These are phyloP conservation scores for Borealophlyctis nickersoniae DNA, from an alignment of 192 early-diverging fungal species.

Conservation along the genomic window DNA sequence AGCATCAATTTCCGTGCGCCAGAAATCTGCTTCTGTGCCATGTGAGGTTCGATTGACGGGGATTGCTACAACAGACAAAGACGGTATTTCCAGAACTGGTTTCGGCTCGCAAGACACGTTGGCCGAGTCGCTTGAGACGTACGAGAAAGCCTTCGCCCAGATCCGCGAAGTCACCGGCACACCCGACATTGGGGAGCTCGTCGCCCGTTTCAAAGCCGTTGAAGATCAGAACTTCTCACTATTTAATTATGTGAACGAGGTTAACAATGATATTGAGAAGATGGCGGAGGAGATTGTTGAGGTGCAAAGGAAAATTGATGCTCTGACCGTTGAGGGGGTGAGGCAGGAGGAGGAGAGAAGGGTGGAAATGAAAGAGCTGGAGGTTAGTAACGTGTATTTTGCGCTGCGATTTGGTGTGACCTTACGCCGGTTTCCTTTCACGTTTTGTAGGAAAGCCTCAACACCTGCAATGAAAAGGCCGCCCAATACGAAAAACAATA, in stretches of 20 bases:
- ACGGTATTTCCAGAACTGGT: conserved; percentile 14
- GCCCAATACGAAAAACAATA: conserved; percentile 40
- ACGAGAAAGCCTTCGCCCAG: conserved; percentile 49
- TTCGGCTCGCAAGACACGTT: conserved; percentile 48
- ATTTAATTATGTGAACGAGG: conserved; percentile 67
- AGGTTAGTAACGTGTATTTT: conserved; percentile 27
- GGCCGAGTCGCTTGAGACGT: conserved; percentile 44
- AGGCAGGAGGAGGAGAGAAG: conserved; percentile 44
- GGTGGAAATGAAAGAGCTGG: conserved; percentile 34
- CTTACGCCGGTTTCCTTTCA: neutral
- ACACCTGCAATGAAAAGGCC: conserved; percentile 29
- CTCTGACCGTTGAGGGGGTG: conserved; percentile 37
- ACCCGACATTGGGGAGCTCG: conserved; percentile 50
- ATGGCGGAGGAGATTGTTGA: conserved; percentile 54
- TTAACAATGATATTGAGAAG: conserved; percentile 61
- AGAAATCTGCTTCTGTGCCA: neutral
- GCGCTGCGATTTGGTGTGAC: neutral
- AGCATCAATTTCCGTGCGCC: too few relatives aligned
- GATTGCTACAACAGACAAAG: conserved; percentile 24
- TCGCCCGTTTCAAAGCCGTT: conserved; percentile 52
- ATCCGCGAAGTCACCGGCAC: conserved; percentile 57
- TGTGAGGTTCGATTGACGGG: neutral
- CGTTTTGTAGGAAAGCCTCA: conserved; percentile 31
- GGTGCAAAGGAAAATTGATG: conserved; percentile 48
- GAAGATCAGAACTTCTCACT: conserved; percentile 65